Percentiles rank a stretch among this genome's conserved stretches.
Conservation (phyloP, 176 grass and related monocot species). For the Avena eriantha region DNA sequence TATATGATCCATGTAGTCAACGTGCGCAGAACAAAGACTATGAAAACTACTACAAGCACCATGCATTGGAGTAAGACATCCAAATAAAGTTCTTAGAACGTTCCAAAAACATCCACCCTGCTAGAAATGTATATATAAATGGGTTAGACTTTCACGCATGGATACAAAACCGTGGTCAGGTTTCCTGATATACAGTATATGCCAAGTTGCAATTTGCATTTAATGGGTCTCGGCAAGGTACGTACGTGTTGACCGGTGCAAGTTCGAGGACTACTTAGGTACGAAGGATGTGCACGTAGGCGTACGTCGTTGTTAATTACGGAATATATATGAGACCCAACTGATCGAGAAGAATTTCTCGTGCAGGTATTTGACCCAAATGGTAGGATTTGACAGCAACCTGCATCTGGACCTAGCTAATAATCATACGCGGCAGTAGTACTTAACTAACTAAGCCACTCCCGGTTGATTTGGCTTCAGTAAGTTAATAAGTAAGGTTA, state of each 20-base stretch:
- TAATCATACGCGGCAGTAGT: background rate
- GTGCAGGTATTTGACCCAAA: slow-evolving; percentile 12
- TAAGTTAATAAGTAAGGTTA: background rate
- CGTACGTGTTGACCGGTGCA: background rate
- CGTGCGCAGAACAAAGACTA: background rate
- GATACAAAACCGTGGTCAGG: slow-evolving; percentile 5
- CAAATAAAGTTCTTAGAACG: background rate
- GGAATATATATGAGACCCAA: too few relatives aligned
- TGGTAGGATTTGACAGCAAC: background rate
- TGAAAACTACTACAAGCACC: too few relatives aligned
- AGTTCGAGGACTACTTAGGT: background rate
- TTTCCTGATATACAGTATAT: too few relatives aligned
- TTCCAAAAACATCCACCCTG: background rate
- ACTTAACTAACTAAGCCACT: background rate
- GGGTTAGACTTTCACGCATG: background rate
- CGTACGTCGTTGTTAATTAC: background rate
- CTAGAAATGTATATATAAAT: background rate
- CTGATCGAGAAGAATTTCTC: background rate
- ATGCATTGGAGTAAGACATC: too few relatives aligned
- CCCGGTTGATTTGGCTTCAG: slow-evolving; percentile 8
- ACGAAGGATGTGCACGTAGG: background rate
- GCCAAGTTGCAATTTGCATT: background rate
- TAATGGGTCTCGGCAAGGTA: background rate
- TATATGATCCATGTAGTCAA: background rate
- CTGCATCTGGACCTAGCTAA: background rate